phyloP scores from a whole-genome alignment of 768 basidiomycete species.

The Baorangia bicolor region DNA sequence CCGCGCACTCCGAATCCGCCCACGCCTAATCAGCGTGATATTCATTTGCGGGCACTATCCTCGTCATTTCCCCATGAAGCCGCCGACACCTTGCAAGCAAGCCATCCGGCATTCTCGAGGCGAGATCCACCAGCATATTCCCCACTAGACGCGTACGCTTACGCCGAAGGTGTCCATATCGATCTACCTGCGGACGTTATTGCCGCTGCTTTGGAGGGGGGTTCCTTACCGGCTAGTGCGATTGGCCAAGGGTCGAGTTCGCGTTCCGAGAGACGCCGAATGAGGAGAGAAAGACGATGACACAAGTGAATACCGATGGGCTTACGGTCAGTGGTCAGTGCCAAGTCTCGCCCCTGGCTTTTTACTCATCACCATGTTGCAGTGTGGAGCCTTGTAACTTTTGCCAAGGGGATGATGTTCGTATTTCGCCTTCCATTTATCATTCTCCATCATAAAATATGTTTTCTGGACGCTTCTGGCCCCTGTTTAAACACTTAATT shows the following conservation, averaged over 20 bases:
- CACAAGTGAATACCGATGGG: background rate
- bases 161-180: conserved; percentile 87
- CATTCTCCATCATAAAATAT: conserved; percentile 15
- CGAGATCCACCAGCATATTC: conserved; percentile 85
- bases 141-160: conserved; percentile 81
- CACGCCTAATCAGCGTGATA: conserved; percentile 82
- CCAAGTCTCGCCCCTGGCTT: background rate
- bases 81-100: conserved; percentile 30
- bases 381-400: conserved; percentile 26
- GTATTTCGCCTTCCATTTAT: conserved; percentile 28
- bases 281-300: conserved; percentile 47
- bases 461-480: conserved; percentile 23
- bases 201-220: conserved; percentile 81
- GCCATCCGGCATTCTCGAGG: conserved; percentile 40
- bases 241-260: conserved; percentile 50
- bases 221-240: conserved; percentile 55
- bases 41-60: conserved; percentile 66
- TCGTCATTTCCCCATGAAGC: conserved; percentile 15
- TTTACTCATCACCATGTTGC: conserved; percentile 4
- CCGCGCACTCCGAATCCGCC: conserved; percentile 78
- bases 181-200: conserved; percentile 93
- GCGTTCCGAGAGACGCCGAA: conserved; percentile 57
- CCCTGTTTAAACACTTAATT: conserved; percentile 25
- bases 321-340: conserved; percentile 19
- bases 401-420: conserved; percentile 13